Evolutionary conservation across 2,329 filamentous ascomycete genomes (phyloP), one percentile per base, ranked within the genome.

Genomic region (Alternaria sp.): DNA sequence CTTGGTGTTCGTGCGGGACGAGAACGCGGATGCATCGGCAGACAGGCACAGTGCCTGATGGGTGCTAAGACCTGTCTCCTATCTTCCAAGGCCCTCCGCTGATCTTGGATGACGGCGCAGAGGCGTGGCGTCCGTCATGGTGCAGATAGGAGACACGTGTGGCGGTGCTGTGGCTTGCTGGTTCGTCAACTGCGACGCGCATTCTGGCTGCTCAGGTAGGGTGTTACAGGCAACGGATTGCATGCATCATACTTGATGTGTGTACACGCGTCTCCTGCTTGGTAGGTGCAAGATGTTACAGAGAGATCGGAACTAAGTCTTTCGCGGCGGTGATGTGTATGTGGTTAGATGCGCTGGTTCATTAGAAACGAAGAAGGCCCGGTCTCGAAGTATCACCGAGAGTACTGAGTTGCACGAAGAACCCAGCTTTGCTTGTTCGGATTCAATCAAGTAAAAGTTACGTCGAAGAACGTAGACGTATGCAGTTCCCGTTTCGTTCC

Each of bases 1-100:
- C 54, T 56, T 56, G 54, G 54, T 44, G 12, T 56, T 56, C 41
- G 54, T 46, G 54, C 54, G 54, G 54, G 54, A 56, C 54, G 41
- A 56, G 54, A 41, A 56, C 33, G 20, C 49, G 30, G 49, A 53
- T 53, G 30, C 49, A 53, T 53, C 49, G 30, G 49, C 49, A 53
- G 28, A 37, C 20, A 25, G 49, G 49, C 33, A 53, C 30, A 53
- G 14, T 8, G 30, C 28, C 14, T 53, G 28, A 25, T 55, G 53
- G 33, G 53, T n/a, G 26, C 53, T 44, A 55, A 55, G 53, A 55
- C 23, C 21, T 55, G 37, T 49, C 21, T 28, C 44, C 28, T 30
- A 18, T 37, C 28, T 41, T 49, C 33, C 46, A 58, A 58, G 56
- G 28, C 33, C 28, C 28, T 53, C 56, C 46, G 33, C 43, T 58